Evolutionary conservation across 2,329 filamentous ascomycete genomes (phyloP).

Genomic region (Monascus ruber): DNA sequence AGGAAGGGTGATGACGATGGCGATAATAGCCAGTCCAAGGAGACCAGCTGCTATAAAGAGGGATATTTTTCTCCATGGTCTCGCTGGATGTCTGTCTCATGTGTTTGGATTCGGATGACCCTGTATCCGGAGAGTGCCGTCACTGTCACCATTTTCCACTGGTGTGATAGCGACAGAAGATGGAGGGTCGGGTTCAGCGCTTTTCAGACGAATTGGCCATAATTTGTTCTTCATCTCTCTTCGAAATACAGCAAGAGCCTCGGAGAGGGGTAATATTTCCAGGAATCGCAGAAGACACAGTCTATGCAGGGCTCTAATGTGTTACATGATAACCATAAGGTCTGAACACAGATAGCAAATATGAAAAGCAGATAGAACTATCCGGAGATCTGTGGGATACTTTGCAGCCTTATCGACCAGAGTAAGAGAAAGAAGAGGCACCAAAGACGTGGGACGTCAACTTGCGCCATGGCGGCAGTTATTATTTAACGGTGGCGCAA

Average conservation of each 20-base stretch:
- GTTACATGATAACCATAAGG: too few species aligned
- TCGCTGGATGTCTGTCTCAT: slow-evolving; percentile 1
- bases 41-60: slow-evolving; percentile 3
- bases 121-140: background rate
- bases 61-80: slow-evolving; percentile 6
- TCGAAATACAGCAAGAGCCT: background rate
- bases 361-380: too few species aligned
- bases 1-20: slow-evolving; percentile 11
- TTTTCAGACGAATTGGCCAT: background rate
- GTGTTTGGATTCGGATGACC: background rate
- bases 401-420: too few species aligned
- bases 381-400: too few species aligned
- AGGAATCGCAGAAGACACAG: too few species aligned
- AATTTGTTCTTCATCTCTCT: background rate
- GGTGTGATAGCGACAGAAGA: background rate
- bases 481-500: too few species aligned
- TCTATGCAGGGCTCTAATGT: too few species aligned
- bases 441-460: too few species aligned
- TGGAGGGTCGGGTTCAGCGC: background rate
- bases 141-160: background rate
- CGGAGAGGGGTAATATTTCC: too few species aligned
- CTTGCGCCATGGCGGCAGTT: too few species aligned
- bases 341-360: too few species aligned
- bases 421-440: too few species aligned
- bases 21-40: slow-evolving; percentile 7